Percentiles rank a stretch among this genome's conserved stretches.
Conservation (phyloP, 768 basidiomycete genomes). For the Pseudohyphozyma bogoriensis region DNA sequence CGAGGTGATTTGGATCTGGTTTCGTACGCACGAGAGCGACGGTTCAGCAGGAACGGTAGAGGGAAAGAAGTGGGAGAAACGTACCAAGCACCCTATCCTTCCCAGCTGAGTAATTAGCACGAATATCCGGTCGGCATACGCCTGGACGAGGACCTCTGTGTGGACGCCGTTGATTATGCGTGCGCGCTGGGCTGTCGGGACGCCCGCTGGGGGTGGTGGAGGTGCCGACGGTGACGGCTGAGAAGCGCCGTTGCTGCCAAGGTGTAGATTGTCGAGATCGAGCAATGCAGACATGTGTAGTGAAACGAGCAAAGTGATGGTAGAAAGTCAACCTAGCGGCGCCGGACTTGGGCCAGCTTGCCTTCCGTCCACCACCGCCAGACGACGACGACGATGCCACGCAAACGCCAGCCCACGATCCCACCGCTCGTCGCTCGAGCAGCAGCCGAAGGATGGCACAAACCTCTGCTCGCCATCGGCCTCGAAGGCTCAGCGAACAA, state of each 20-base stretch:
- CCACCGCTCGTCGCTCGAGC: not conserved
- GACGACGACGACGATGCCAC: no score
- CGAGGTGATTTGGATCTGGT: conserved; percentile 68
- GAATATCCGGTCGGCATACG: conserved; percentile 66
- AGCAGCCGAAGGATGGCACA: not conserved
- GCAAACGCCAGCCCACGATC: not conserved
- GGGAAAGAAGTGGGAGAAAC: conserved; percentile 7
- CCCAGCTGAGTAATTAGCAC: conserved; percentile 84
- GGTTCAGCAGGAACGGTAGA: not conserved
- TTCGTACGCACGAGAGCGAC: no score
- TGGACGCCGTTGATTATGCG: conserved; percentile 48
- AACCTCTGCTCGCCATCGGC: conserved; percentile 63
- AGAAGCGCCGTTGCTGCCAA: not conserved
- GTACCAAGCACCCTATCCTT: conserved; percentile 78
- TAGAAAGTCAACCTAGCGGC: no score
- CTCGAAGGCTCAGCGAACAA: conserved; percentile 98
- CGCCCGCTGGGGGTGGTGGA: conserved; percentile 8
- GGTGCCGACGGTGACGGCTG: not conserved
- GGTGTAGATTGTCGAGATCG: conserved; percentile 20
- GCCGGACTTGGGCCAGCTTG: no score
- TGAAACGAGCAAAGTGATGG: no score
- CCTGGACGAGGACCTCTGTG: conserved; percentile 69
- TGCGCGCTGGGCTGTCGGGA: conserved; percentile 48
- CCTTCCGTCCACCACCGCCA: no score
- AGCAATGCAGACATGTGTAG: conserved; percentile 11